A percentile compares a stretch with the other conserved stretches of the same genome.
Conservation (phyloP, 2,329 filamentous ascomycete genomes). For the Diaporthe sp. region DNA sequence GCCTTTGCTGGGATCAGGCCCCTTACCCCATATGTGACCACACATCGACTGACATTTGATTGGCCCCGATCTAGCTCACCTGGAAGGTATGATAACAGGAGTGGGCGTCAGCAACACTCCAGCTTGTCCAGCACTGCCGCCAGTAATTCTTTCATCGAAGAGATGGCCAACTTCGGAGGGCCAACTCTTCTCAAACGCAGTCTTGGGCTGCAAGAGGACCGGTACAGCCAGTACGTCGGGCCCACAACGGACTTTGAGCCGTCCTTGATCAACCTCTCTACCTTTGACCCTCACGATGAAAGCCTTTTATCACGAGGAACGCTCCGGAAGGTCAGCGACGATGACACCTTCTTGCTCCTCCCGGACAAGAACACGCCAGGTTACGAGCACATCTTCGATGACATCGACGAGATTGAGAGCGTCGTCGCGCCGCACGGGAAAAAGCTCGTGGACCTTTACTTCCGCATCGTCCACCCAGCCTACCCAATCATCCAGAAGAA, state of each 20-base stretch:
- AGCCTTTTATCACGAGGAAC: conserved; percentile 78
- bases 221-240: conserved; percentile 87
- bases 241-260: conserved; percentile 88
- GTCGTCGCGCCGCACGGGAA: conserved; percentile 74
- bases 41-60: conserved; percentile 62
- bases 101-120: conserved; percentile 66
- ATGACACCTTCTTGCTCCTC: conserved; percentile 85
- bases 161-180: conserved; percentile 79
- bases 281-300: conserved; percentile 86
- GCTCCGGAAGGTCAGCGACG: conserved; percentile 81
- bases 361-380: conserved; percentile 81
- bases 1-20: conserved; percentile 32
- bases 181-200: conserved; percentile 77
- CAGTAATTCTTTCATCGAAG: conserved; percentile 75
- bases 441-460: conserved; percentile 76
- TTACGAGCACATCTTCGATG: conserved; percentile 77
- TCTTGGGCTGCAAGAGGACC: conserved; percentile 81
- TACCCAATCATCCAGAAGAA: conserved; percentile 73
- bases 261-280: conserved; percentile 84
- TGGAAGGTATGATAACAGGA: conserved; percentile 67
- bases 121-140: conserved; percentile 74
- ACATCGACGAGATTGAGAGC: conserved; percentile 75
- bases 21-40: conserved; percentile 26
- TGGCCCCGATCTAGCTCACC: conserved; percentile 67
- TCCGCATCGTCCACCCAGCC: conserved; percentile 71